Evolutionary conservation across 2,329 filamentous ascomycete genomes (phyloP).

Genomic region (Microsporum ferrugineum): DNA sequence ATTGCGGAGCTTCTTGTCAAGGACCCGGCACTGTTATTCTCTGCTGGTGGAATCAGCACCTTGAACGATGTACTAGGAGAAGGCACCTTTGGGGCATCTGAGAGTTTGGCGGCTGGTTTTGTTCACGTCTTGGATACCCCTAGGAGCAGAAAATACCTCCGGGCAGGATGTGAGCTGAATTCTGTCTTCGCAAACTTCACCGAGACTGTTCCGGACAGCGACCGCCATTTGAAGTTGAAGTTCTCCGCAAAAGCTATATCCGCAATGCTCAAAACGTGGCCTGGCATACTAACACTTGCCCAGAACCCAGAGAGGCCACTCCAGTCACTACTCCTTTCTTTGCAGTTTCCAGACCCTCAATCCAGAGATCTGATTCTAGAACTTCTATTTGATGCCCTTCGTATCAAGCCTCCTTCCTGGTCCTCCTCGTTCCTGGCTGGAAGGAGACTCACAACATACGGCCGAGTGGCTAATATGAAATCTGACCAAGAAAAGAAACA

Average conservation of each 20-base stretch:
- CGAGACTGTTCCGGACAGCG: conserved; percentile 52
- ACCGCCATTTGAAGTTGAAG: conserved; percentile 57
- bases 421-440: conserved; percentile 91
- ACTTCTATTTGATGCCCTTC: conserved; percentile 67
- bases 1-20: conserved; percentile 82
- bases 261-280: conserved; percentile 85
- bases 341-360: conserved; percentile 47
- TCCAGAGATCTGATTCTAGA: conserved; percentile 72
- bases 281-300: conserved; percentile 75
- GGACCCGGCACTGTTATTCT: conserved; percentile 68
- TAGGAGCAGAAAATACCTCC: conserved; percentile 65
- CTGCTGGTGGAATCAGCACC: conserved; percentile 71
- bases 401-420: conserved; percentile 91
- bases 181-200: conserved; percentile 86
- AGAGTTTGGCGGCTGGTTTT: conserved; percentile 78
- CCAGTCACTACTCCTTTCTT: conserved; percentile 60
- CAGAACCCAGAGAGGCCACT: conserved; percentile 82
- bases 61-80: conserved; percentile 88
- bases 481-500: conserved; percentile 45
- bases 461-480: conserved; percentile 69
- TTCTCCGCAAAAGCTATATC: conserved; percentile 87
- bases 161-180: conserved; percentile 80
- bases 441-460: conserved; percentile 85
- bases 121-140: conserved; percentile 82
- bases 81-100: conserved; percentile 82